Percentiles rank a stretch among this genome's conserved stretches.
Evolutionary conservation across 441 rosid genomes (phyloP).

Genomic region (Gossypium gossypioides): DNA sequence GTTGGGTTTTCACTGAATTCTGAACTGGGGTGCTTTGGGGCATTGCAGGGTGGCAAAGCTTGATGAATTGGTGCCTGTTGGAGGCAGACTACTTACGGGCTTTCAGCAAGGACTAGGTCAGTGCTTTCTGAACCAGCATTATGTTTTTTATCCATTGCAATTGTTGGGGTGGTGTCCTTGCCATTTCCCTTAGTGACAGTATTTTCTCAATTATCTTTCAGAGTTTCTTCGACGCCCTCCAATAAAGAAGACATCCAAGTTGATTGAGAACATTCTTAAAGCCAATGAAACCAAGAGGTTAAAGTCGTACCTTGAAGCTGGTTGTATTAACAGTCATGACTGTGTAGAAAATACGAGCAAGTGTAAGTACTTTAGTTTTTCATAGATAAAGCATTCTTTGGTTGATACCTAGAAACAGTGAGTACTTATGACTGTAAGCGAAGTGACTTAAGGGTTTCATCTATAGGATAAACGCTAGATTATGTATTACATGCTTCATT

Average conservation of each 20-base stretch:
- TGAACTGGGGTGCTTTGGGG: not conserved
- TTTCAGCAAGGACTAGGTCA: constrained; percentile 62
- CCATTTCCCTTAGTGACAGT: not conserved
- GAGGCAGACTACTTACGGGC: constrained; percentile 41
- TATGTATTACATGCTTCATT: not conserved
- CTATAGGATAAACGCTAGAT: not conserved
- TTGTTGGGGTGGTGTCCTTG: not conserved
- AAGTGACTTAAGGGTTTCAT: not conserved
- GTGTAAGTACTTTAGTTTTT: constrained; percentile 38
- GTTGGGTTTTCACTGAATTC: not conserved
- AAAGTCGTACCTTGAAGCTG: constrained; percentile 46
- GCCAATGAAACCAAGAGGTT: constrained; percentile 56
- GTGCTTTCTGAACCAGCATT: constrained; percentile 7
- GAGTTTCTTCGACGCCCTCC: constrained; percentile 63
- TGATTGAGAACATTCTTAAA: constrained; percentile 42
- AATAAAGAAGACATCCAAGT: constrained; percentile 34
- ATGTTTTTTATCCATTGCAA: not conserved
- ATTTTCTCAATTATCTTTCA: constrained; percentile 10
- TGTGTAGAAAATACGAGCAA: constrained; percentile 42
- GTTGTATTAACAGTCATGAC: constrained; percentile 40
- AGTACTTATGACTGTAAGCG: not conserved
- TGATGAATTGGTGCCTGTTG: constrained; percentile 49
- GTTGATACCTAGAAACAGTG: not conserved
- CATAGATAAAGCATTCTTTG: not conserved
- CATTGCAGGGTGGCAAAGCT: constrained; percentile 45